Base-by-base conservation (phyloP, 805 yeast species). In the Yarrowia porcina region DNA sequence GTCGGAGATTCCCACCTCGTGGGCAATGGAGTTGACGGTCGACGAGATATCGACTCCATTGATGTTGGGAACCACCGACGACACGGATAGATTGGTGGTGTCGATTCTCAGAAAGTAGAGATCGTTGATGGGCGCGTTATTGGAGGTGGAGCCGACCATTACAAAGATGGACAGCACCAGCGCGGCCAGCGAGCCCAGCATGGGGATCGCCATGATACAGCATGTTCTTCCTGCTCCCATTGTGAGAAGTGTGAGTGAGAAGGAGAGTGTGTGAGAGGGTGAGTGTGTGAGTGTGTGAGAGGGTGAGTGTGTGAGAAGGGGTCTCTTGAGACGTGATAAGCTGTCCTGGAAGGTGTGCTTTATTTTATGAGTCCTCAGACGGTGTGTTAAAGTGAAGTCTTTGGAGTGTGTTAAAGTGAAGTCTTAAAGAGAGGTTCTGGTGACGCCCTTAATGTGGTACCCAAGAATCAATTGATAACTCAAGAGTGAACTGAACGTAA, bases 101-200 rank as follows among this genome's bases (percentile, higher is more conserved):
- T 83, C 77, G 4, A 86, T 59, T 61, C 80, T 78, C 68, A 86
- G 73, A 60, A 78, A 76, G 67, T 80, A 84, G 15, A 82, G 77
- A 28, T 77, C 71, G 28, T 78, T 74, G 17, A 82, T 72, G 2
- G 81, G 81, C 2, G 72, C 63, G 39, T 75, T 75, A 61, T 77
- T 75, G 52, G 74, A 72, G 21, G 80, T 74, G 10, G 83, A 77
- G 23, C 88, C 87, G 13, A 83, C 77, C 66, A 83, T 78, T 20
- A 85, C 82, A 15, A 85, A 72, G 7, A 80, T 68, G 1, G 80
- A 74, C 21, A 84, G 73, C 3, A 80, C 79, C 3, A 83, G 64
- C 0, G 87, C 77, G 2, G 78, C 79, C 21, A 69, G 50, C 5
- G 74, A 65, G n/a, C 70, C 67, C 38, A 72, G 44, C 64, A 70